These are phyloP conservation scores for Penicillium frequentans DNA, from an alignment of 2,329 filamentous ascomycete genomes.

Conservation along the genomic window DNA sequence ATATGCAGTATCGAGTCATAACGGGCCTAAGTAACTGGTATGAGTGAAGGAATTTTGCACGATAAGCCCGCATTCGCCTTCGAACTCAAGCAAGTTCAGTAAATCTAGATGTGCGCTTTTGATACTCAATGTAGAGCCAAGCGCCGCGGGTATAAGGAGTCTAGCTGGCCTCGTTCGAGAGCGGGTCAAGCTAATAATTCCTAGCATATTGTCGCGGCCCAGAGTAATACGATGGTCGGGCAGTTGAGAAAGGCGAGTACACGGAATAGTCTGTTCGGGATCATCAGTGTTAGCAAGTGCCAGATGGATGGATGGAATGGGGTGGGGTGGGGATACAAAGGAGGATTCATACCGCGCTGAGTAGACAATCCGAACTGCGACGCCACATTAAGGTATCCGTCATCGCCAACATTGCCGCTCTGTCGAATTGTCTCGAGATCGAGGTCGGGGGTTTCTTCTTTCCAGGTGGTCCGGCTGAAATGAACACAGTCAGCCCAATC, in stretches of 20 bases:
- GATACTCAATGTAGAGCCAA: background rate
- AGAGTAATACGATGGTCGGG: slow-evolving; percentile 10
- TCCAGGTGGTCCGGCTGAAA: slow-evolving; percentile 43
- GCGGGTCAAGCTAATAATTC: background rate
- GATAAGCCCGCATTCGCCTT: background rate
- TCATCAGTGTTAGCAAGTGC: background rate
- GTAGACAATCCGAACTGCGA: slow-evolving; percentile 42
- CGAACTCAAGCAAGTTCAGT: background rate
- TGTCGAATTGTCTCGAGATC: slow-evolving; percentile 33
- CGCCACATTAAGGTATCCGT: slow-evolving; percentile 50
- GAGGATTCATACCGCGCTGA: slow-evolving; percentile 34
- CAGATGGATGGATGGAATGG: background rate
- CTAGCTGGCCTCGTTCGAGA: background rate
- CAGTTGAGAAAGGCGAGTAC: slow-evolving; percentile 17
- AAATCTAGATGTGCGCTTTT: background rate
- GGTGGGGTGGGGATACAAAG: slow-evolving; percentile 9
- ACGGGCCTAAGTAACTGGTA: background rate
- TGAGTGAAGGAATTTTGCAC: background rate
- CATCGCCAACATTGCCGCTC: slow-evolving; percentile 28
- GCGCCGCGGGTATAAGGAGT: background rate
- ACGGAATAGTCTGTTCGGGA: slow-evolving; percentile 9
- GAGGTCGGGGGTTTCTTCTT: slow-evolving; percentile 27
- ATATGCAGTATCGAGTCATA: background rate
- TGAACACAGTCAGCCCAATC: background rate
- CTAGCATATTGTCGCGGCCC: background rate